These are phyloP conservation scores for Anethum foeniculum DNA, from an alignment of 140 eudicot genomes.

Conservation along the genomic window DNA sequence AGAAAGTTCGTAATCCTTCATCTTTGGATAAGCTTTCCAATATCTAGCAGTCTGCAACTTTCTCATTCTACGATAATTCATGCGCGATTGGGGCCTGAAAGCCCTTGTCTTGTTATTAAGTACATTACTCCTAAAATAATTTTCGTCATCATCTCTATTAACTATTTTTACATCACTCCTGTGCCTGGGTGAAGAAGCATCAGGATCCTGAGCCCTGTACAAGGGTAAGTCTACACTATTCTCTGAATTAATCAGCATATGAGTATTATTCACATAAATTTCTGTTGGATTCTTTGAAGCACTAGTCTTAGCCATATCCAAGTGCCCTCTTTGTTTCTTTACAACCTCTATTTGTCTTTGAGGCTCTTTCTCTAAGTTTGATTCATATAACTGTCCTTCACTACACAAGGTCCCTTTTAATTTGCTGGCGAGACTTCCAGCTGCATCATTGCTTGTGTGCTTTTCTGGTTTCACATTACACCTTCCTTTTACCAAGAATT, in stretches of 20 bases:
- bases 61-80: constrained; percentile 58
- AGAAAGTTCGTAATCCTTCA: constrained; percentile 53
- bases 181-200: constrained; percentile 43
- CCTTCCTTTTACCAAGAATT: constrained; percentile 30
- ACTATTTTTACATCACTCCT: constrained; percentile 68
- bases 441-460: constrained; percentile 20
- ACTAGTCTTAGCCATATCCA: constrained; percentile 33
- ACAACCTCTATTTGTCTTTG: constrained; percentile 30
- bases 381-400: constrained; percentile 29
- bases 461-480: constrained; percentile 34
- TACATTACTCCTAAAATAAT: constrained; percentile 52
- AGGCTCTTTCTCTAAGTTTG: constrained; percentile 31
- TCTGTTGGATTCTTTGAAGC: constrained; percentile 32
- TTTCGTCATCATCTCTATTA: constrained; percentile 92
- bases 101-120: constrained; percentile 52
- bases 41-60: constrained; percentile 53
- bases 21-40: constrained; percentile 71
- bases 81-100: constrained; percentile 46
- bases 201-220: constrained; percentile 44
- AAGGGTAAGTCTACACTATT: constrained; percentile 61
- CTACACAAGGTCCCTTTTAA: constrained; percentile 21
- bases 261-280: constrained; percentile 35
- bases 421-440: constrained; percentile 15
- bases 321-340: constrained; percentile 29
- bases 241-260: constrained; percentile 42